Percentiles rank a stretch among this genome's conserved stretches.
Evolutionary conservation across 2,329 filamentous ascomycete genomes (phyloP).

Genomic region (Emergomyces pasteurianus): DNA sequence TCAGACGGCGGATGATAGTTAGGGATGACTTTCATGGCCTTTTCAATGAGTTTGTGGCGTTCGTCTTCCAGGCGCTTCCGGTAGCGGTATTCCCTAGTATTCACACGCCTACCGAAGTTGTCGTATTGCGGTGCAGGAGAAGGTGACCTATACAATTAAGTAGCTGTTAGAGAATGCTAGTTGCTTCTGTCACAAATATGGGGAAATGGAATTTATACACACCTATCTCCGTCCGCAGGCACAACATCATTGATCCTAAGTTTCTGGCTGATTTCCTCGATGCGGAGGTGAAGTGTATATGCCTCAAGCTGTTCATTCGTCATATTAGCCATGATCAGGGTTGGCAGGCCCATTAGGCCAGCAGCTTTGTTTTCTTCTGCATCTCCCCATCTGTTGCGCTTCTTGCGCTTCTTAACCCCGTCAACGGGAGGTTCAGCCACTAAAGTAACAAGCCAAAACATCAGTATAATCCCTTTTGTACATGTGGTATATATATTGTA

Average conservation of each 20-base stretch:
- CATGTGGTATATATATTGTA: neutral
- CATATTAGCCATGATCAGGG: slow-evolving; percentile 94
- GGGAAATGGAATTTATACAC: slow-evolving; percentile 28
- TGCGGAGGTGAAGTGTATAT: slow-evolving; percentile 89
- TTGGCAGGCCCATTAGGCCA: slow-evolving; percentile 92
- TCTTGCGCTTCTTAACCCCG: slow-evolving; percentile 82
- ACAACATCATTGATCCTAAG: slow-evolving; percentile 98
- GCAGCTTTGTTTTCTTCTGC: slow-evolving; percentile 97
- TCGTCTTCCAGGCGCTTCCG: slow-evolving; percentile 97
- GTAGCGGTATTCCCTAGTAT: slow-evolving; percentile 97
- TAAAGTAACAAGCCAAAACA: neutral
- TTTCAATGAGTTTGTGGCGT: slow-evolving; percentile 96
- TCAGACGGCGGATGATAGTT: slow-evolving; percentile 98
- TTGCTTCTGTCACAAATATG: neutral
- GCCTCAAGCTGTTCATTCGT: slow-evolving; percentile 96
- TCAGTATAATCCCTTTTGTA: neutral
- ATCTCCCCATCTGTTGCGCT: slow-evolving; percentile 97
- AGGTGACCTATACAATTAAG: slow-evolving; percentile 55
- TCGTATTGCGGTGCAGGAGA: slow-evolving; percentile 96
- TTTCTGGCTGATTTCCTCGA: slow-evolving; percentile 99
- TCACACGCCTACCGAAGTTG: slow-evolving; percentile 98
- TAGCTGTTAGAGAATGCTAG: slow-evolving; percentile 2
- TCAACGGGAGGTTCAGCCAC: slow-evolving; percentile 46
- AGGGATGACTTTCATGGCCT: slow-evolving; percentile 98
- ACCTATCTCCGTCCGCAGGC: slow-evolving; percentile 91